Evolutionary conservation across 257 asterid species (phyloP).

Genomic region (Cinchona pubescens): DNA sequence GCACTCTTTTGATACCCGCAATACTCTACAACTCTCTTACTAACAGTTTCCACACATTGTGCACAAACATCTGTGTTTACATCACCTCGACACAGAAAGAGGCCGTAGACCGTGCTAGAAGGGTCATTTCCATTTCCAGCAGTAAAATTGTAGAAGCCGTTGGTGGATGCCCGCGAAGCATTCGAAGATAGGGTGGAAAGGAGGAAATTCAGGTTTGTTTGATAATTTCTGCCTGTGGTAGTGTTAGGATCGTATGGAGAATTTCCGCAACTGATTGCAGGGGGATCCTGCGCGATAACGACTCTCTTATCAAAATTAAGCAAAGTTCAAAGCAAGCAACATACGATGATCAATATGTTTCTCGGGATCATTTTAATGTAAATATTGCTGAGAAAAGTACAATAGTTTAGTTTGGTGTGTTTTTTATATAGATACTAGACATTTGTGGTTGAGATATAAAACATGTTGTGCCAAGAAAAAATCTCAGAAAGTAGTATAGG

Average conservation of each 20-base stretch:
- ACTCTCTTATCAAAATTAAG: not conserved
- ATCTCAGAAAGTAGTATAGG: too few relatives aligned
- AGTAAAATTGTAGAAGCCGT: conserved; percentile 18
- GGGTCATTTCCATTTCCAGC: not conserved
- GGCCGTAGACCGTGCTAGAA: not conserved
- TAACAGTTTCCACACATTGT: not conserved
- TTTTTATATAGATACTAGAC: too few relatives aligned
- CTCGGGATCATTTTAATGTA: not conserved
- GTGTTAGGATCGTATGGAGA: not conserved
- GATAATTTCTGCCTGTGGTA: not conserved
- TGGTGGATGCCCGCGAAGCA: not conserved
- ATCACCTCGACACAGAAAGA: conserved; percentile 30
- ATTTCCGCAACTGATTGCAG: not conserved
- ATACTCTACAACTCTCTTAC: not conserved
- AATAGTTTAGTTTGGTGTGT: too few relatives aligned
- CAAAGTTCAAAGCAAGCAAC: not conserved
- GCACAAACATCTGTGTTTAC: conserved; percentile 1
- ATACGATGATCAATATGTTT: not conserved
- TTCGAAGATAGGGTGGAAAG: conserved; percentile 14
- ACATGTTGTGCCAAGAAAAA: too few relatives aligned
- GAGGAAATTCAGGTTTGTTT: conserved; percentile 6
- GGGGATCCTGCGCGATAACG: not conserved
- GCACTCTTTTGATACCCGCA: conserved; percentile 2
- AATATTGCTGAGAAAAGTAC: too few relatives aligned
- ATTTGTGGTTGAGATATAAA: too few relatives aligned